Evolutionary conservation across 768 basidiomycete genomes (phyloP), one percentile per base, ranked within the genome.

Genomic region (Leccinum boreale): DNA sequence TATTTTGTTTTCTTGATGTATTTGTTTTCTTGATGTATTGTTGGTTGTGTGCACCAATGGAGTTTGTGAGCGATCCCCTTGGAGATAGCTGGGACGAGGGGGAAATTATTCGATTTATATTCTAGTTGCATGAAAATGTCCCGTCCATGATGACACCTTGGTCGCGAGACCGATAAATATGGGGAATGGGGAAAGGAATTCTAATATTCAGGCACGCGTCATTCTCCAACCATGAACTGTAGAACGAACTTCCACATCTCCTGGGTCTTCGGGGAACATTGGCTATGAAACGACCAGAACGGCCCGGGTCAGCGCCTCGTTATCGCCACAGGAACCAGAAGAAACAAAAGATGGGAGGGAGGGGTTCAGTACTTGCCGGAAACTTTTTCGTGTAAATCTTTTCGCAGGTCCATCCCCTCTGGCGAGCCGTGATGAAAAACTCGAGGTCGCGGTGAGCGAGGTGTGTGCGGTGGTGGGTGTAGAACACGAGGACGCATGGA

Each of bases 251-350:
- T 80, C 79, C 61, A 85, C 86, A 53, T 90, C 89, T 9, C 94
- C 94, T 1, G 83, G 74, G 74, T 97, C 94, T 4, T 93, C 85
- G 0, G 87, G 88, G 64, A 96, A 96, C 94, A 96, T 96, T 1
- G 88, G 86, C 89, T 92, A 59, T 39, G 2, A 58, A 58, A 52
- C 21, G 15, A 46, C 65, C 31, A 15, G 47, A 6, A 15, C 4
- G 28, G 51, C 29, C 31, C 31, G 12, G 31, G 31, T 28, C 5
- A 9, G n/a, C 2, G 4, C 9, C 17, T n/a, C 36, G 17, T 17
- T n/a, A 39, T 7, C 4, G 8, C 36, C 17, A 39, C 36, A 39
- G 36, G 36, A 9, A 5, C 2, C 17, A n/a, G 9, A n/a, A 15
- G 15, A 36, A 15, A 15, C 5, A 35, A 3, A 7, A 36, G 8